Percentiles rank a stretch among this genome's conserved stretches.
Conservation (phyloP, 2,329 filamentous ascomycete genomes). For the Xylaria sp. region DNA sequence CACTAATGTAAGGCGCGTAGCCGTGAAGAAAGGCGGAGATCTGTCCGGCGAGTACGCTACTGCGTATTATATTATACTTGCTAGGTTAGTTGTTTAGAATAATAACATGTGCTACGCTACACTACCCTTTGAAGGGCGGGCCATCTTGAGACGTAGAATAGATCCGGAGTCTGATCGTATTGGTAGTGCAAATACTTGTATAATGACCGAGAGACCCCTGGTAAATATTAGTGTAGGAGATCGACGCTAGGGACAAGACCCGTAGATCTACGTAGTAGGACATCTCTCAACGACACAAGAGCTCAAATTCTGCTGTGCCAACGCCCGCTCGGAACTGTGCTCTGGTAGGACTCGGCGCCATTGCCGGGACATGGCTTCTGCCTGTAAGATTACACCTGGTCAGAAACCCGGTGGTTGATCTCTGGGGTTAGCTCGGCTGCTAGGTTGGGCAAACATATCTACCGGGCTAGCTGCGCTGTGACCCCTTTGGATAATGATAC, state of each 20-base stretch:
- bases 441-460: no score
- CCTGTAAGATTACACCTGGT: not conserved
- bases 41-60: not conserved
- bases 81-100: not conserved
- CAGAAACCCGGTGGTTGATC: not conserved
- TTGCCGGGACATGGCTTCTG: not conserved
- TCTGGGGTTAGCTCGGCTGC: not conserved
- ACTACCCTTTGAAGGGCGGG: no score
- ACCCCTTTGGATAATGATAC: not conserved
- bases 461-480: no score
- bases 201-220: not conserved
- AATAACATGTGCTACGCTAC: no score
- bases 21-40: slow-evolving; percentile 1
- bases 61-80: not conserved
- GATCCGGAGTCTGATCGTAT: not conserved
- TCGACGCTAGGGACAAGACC: slow-evolving; percentile 10
- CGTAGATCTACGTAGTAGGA: not conserved
- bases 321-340: not conserved
- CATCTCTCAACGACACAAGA: not conserved
- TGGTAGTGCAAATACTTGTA: not conserved
- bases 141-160: no score
- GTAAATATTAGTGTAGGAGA: slow-evolving; percentile 7
- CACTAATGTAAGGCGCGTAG: not conserved
- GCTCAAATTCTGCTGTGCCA: not conserved
- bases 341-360: not conserved